Base-by-base conservation (phyloP, 169 alveolate species). In the Plasmodium blacklocki region DNA sequence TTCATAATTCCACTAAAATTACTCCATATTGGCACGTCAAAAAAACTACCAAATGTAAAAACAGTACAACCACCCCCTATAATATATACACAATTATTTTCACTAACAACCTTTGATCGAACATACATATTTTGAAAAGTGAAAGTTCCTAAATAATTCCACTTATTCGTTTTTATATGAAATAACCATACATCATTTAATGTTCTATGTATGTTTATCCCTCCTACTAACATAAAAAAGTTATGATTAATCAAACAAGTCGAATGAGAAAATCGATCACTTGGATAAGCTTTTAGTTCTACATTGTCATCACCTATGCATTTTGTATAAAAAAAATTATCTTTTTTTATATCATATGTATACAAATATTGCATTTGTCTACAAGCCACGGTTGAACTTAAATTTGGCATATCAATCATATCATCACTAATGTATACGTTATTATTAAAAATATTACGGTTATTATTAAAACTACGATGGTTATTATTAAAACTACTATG, bases 61-160 rank as follows among this genome's bases (percentile, higher is more conserved):
- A 80, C 73, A 7, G 83, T 80, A 49, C 80, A 80, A 2, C 90
- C 90, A 3, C 90, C 90, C 2, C 90, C 90, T 60, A 80, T 60
- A 59, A 80, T 29, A 43, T 80, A 80, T 8, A 68, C 50, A 23
- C 12, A 32, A 49, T 63, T 21, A 21, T 72, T 72, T 47, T 80
- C 50, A 58, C 74, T n/a, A 3, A 63, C 90, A 47, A 80, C 66
- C 19, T 80, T 80, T 60, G 78, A 58, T 50, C 90, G 56, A 62
- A 80, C 73, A 58, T 80, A 68, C 85, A 68, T 80, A 56, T 75
- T 54, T 8, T 32, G 49, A 50, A 54, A 80, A 8, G 72, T 49
- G 49, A 80, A 67, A 14, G 19, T 59, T 19, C 83, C 90, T 26
- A 80, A 23, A 15, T 60, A 73, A 49, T 67, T 43, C 90, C 90